Base-by-base conservation (phyloP, 2,329 filamentous ascomycete species). In the Penicillium sp. region DNA sequence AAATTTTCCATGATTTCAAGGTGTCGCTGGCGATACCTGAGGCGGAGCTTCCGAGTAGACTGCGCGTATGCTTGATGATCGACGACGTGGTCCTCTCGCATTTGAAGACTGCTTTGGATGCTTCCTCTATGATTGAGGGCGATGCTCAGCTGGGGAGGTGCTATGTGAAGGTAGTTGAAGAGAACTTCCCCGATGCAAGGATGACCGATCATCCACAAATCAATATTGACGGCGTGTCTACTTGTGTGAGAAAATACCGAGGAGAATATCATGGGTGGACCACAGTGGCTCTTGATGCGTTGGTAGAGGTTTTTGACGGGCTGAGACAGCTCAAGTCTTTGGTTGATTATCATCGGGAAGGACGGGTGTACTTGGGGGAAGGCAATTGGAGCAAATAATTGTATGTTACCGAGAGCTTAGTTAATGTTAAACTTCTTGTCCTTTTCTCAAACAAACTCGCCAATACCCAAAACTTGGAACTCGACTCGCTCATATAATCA, bases 1-100 rank as follows among this genome's bases (percentile, higher is more conserved):
- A 63, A 3, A 57, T 60, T 2, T 71, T 71, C 40, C 67, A 63
- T 34, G 59, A 68, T 16, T 71, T 64, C 57, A 71, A 71, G 48
- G 50, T 66, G 6, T 61, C 66, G 3, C 50, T 70, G 2, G 50
- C 49, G 2, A 54, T 70, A 39, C 66, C 68, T 4, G 47, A 58
- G 9, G 64, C 63, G 24, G 63, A 69, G 22, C 48, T 71, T 1
- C 68, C 67, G 4, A 60, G 63, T 9, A 61, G 67, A 43, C 42
- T 71, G 24, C 59, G 65, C 13, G 47, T 60, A 18, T 71, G 67
- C 45, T 18, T 70, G 31, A 59, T 69, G 57, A 54, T 69, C 16
- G 68, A 71, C 47, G 61, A 70, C 22, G 58, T 4, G 11, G 57
- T 64, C 4, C 48, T 71, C 11, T 56, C 62, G 4, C 50, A 56